These are phyloP conservation scores for Ramalina intermedia DNA, from an alignment of 495 filamentous ascomycete genomes.

Conservation along the genomic window DNA sequence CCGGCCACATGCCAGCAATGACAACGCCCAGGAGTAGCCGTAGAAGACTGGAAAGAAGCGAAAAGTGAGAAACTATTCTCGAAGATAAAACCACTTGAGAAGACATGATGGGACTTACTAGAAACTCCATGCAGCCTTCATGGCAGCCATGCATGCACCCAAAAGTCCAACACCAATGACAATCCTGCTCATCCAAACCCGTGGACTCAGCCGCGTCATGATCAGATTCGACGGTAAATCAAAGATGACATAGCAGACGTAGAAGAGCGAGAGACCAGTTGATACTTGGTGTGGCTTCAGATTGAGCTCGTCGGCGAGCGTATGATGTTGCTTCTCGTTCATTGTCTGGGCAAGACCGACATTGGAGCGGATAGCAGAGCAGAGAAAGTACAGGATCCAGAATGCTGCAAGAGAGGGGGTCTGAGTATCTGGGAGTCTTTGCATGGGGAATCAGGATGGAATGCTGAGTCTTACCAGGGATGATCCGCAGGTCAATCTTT, in stretches of 20 bases:
- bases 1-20: slow-evolving; percentile 88
- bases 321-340: slow-evolving; percentile 53
- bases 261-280: slow-evolving; percentile 73
- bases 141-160: slow-evolving; percentile 66
- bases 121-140: slow-evolving; percentile 70
- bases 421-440: background rate
- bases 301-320: slow-evolving; percentile 50
- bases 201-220: slow-evolving; percentile 73
- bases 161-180: slow-evolving; percentile 77
- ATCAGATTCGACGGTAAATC: slow-evolving; percentile 81
- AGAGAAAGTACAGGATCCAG: slow-evolving; percentile 87
- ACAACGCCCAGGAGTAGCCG: slow-evolving; percentile 79
- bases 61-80: background rate
- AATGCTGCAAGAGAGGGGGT: slow-evolving; percentile 39
- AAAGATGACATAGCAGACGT: slow-evolving; percentile 80
- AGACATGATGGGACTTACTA: slow-evolving; percentile 38
- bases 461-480: slow-evolving; percentile 40
- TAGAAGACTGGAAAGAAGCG: slow-evolving; percentile 38
- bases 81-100: background rate
- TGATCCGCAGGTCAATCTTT: slow-evolving; percentile 72
- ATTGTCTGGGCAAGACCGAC: slow-evolving; percentile 84
- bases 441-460: background rate
- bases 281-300: slow-evolving; percentile 62
- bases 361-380: slow-evolving; percentile 82
- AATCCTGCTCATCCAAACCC: slow-evolving; percentile 87